phyloP scores from a whole-genome alignment of 495 filamentous ascomycete genomes.

The Hypomontagnella monticulosa region DNA sequence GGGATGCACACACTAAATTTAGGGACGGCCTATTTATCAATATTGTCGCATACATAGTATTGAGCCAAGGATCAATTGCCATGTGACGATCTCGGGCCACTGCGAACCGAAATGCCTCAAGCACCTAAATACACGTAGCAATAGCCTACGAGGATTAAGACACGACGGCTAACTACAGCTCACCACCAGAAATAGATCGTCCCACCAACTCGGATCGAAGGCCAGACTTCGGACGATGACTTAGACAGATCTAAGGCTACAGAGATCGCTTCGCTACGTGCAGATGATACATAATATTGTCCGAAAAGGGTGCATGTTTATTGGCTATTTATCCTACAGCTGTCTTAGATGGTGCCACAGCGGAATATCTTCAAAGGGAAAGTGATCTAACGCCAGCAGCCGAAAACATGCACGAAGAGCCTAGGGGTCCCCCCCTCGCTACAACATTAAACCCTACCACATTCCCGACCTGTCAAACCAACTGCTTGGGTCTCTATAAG shows the following conservation, averaged over 20 bases:
- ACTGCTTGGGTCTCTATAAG: background rate
- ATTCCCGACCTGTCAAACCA: constrained; percentile 4
- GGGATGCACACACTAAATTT: too few species aligned
- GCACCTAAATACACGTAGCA: background rate
- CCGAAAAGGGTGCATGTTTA: background rate
- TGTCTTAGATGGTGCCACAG: background rate
- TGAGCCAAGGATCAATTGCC: constrained; percentile 1
- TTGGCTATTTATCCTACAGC: constrained; percentile 2
- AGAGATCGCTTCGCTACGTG: background rate
- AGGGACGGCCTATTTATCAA: too few species aligned
- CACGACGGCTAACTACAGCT: background rate
- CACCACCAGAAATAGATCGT: constrained; percentile 3
- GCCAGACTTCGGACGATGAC: constrained; percentile 2
- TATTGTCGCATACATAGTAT: too few species aligned
- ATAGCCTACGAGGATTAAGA: background rate
- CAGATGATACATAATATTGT: background rate
- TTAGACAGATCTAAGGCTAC: background rate
- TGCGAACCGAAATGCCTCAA: constrained; percentile 3
- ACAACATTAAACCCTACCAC: constrained; percentile 6
- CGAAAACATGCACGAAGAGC: background rate
- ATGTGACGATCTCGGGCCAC: constrained; percentile 7
- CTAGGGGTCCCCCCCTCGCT: background rate
- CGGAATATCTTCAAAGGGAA: constrained; percentile 5
- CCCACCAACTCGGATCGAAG: constrained; percentile 17
- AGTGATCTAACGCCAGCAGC: background rate